Percentiles rank a stretch among this genome's conserved stretches.
These are phyloP conservation scores for Colletotrichum sp. DNA, from an alignment of 2,329 filamentous ascomycete genomes.

Conservation along the genomic window DNA sequence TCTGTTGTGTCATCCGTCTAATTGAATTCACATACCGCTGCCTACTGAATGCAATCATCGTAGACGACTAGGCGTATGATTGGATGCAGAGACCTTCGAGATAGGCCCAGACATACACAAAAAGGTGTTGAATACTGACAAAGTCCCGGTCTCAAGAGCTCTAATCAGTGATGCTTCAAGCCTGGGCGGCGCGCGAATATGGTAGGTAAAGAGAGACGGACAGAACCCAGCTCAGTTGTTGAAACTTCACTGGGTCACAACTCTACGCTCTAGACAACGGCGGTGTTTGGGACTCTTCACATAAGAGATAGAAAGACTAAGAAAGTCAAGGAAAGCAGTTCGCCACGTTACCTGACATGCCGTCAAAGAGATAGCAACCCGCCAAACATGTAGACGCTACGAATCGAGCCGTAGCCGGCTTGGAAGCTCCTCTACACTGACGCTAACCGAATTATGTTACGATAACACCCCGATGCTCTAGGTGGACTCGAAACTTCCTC, in stretches of 20 bases:
- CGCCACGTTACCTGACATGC: not conserved
- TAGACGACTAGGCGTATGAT: too few species aligned
- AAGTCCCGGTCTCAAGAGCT: not conserved
- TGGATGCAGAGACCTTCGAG: not conserved
- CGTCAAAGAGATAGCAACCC: not conserved
- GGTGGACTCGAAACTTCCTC: too few species aligned
- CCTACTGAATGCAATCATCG: too few species aligned
- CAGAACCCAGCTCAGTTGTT: not conserved
- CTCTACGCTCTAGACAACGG: not conserved
- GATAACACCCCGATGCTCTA: not conserved
- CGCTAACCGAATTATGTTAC: accelerated
- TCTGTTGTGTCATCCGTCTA: too few species aligned
- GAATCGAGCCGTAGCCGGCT: not conserved
- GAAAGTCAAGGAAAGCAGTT: not conserved
- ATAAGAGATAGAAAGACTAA: accelerated
- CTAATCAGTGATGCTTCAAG: too few species aligned
- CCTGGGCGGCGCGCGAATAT: not conserved
- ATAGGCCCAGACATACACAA: accelerated
- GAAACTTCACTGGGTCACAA: accelerated
- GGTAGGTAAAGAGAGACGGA: not conserved
- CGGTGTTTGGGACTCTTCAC: not conserved
- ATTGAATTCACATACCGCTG: too few species aligned
- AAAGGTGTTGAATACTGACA: accelerated
- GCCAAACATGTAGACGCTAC: accelerated
- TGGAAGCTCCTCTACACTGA: accelerated